These are phyloP conservation scores for Corniculantispora saksenae DNA, from an alignment of 2,329 filamentous ascomycete genomes.

Conservation along the genomic window DNA sequence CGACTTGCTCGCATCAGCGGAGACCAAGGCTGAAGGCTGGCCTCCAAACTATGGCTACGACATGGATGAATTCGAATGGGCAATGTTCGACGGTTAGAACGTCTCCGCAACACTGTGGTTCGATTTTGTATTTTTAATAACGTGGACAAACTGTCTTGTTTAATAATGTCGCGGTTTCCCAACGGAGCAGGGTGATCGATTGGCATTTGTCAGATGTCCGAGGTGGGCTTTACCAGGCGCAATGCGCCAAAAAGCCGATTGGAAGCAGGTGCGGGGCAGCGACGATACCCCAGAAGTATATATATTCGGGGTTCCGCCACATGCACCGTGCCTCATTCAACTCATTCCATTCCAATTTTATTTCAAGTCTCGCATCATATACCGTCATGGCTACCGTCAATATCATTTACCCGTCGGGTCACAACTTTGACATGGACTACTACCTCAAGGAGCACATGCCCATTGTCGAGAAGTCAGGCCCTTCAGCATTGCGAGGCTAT, in stretches of 20 bases:
- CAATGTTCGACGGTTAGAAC: conserved; percentile 4
- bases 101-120: not conserved
- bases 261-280: no score
- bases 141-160: not conserved
- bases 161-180: no score
- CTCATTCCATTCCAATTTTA: not conserved
- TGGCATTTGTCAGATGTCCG: no score
- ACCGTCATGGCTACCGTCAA: conserved; percentile 24
- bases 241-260: no score
- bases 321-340: no score
- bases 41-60: conserved; percentile 13
- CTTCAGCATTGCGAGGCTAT: not conserved
- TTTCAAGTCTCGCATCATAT: not conserved
- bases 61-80: conserved; percentile 17
- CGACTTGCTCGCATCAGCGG: conserved; percentile 4
- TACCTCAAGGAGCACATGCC: conserved; percentile 50
- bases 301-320: no score
- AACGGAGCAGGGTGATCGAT: no score
- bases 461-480: conserved; percentile 34
- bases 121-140: not conserved
- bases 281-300: no score
- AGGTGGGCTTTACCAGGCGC: no score
- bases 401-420: conserved; percentile 44
- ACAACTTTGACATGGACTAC: conserved; percentile 50
- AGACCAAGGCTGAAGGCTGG: not conserved